Percentiles rank a stretch among this genome's conserved stretches.
phyloP scores from a whole-genome alignment of 495 filamentous ascomycete species.

The Glonium stellatum region DNA sequence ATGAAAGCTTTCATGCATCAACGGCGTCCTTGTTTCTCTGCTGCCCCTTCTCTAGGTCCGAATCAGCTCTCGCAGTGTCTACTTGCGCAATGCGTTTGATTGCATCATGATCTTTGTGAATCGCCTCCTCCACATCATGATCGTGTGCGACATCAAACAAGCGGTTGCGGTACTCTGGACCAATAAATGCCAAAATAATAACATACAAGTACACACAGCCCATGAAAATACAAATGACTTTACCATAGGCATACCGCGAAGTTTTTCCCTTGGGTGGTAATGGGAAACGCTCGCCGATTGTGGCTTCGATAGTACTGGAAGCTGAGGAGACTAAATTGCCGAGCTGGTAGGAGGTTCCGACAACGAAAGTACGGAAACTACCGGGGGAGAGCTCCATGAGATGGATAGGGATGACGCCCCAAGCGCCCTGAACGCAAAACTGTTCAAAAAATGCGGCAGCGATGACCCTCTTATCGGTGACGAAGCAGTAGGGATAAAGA shows the following conservation, averaged over 20 bases:
- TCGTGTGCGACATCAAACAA: slow-evolving; percentile 62
- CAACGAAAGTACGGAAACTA: slow-evolving; percentile 74
- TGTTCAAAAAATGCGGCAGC: slow-evolving; percentile 88
- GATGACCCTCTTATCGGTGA: slow-evolving; percentile 54
- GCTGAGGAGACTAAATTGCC: slow-evolving; percentile 78
- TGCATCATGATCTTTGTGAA: neutral
- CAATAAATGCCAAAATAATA: slow-evolving; percentile 65
- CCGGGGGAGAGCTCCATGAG: slow-evolving; percentile 82
- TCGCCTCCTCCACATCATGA: slow-evolving; percentile 53
- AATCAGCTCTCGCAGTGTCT: neutral
- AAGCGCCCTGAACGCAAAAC: slow-evolving; percentile 64
- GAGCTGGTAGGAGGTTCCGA: slow-evolving; percentile 78
- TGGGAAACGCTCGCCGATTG: slow-evolving; percentile 73
- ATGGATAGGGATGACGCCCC: slow-evolving; percentile 50
- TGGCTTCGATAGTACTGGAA: slow-evolving; percentile 75
- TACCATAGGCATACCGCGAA: slow-evolving; percentile 70
- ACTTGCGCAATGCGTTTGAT: neutral
- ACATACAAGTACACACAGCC: slow-evolving; percentile 81
- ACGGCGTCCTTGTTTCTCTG: neutral
- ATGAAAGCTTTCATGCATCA: neutral
- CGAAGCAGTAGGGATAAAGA: slow-evolving; percentile 75
- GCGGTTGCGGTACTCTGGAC: slow-evolving; percentile 65
- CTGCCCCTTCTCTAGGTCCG: slow-evolving; percentile 12
- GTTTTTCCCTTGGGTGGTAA: slow-evolving; percentile 47
- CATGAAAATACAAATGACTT: slow-evolving; percentile 91